Evolutionary conservation across 2,329 filamentous ascomycete genomes (phyloP).

Genomic region (Fusarium nelsonii): DNA sequence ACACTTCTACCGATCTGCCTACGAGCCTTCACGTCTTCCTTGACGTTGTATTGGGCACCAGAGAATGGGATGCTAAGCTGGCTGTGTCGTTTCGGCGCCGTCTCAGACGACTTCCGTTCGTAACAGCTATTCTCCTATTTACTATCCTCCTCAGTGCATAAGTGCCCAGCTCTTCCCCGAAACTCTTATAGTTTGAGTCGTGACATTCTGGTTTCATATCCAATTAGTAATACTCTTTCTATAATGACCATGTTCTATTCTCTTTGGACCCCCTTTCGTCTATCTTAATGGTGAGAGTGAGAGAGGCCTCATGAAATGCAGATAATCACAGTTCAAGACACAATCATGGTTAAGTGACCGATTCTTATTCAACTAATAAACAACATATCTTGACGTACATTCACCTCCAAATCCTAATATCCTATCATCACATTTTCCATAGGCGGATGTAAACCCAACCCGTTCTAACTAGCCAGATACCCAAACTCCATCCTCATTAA

Average conservation of each 20-base stretch:
- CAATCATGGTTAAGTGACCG: constrained; percentile 13
- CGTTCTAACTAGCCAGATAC: constrained; percentile 33
- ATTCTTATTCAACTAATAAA: constrained; percentile 31
- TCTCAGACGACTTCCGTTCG: not conserved
- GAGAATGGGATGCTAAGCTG: not conserved
- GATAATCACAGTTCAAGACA: not conserved
- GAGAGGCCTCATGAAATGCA: not conserved
- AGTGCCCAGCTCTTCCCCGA: not conserved
- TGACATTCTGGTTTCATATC: constrained; percentile 9
- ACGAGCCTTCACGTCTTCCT: not conserved
- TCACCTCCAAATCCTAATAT: constrained; percentile 13
- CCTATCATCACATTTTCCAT: constrained; percentile 23
- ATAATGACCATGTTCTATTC: not conserved
- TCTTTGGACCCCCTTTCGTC: not conserved
- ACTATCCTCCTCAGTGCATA: not conserved
- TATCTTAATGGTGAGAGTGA: not conserved
- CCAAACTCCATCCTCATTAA: constrained; percentile 51
- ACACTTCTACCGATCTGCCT: no score
- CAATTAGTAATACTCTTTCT: not conserved
- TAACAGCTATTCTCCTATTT: not conserved
- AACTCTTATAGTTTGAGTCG: constrained; percentile 12
- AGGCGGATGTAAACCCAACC: constrained; percentile 28
- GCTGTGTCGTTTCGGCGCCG: not conserved
- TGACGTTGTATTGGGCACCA: not conserved
- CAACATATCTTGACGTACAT: constrained; percentile 29